Evolutionary conservation across 768 basidiomycete genomes (phyloP), one percentile per base, ranked within the genome.

Genomic region (Kwoniella sp.): DNA sequence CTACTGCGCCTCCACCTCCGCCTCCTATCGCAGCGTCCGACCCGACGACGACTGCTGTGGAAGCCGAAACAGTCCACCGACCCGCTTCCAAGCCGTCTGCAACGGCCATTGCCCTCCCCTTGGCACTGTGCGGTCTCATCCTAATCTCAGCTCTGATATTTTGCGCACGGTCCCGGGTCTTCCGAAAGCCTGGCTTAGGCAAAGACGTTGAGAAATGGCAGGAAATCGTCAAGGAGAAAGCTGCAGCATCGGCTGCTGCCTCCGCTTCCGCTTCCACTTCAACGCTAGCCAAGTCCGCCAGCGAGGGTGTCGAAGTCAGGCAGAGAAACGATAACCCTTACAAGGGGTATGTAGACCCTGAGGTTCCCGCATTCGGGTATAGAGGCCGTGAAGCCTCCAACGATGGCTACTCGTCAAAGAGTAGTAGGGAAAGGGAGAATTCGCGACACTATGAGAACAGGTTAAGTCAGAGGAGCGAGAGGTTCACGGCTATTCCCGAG

Each of bases 61-160:
- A 40, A 12, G 26, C 27, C 27, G 36, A 15, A n/a, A 54, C 37
- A 53, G 27, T 22, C 21, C 24, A 22, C 49, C 47, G 53, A 13
- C 27, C 37, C 17, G 22, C 64, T 26, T 54, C 55, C 24, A 58
- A 53, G 46, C 61, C 67, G 10, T 22, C 50, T 46, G 55, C 52
- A 6, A 55, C 47, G 25, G 68, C 64, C n/a, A 69, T 69, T 33
- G 68, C 64, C 17, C 55, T 69, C 9, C 68, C 68, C 5, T 47
- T 69, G 8, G 56, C 64, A 4, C 27, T 69, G 2, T 66, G 64
- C 30, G 68, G 68, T 7, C 27, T 66, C 27, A 69, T 69, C 25
- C 54, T 53, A 3, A 29, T 69, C 17, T 26, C 48, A 22, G 60
- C 64, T 12, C 26, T 69, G 50, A 55, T 69, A 1, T 69, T 53